Base-by-base conservation (phyloP, 2,329 filamentous ascomycete genomes). In the Camillea tinctor region DNA sequence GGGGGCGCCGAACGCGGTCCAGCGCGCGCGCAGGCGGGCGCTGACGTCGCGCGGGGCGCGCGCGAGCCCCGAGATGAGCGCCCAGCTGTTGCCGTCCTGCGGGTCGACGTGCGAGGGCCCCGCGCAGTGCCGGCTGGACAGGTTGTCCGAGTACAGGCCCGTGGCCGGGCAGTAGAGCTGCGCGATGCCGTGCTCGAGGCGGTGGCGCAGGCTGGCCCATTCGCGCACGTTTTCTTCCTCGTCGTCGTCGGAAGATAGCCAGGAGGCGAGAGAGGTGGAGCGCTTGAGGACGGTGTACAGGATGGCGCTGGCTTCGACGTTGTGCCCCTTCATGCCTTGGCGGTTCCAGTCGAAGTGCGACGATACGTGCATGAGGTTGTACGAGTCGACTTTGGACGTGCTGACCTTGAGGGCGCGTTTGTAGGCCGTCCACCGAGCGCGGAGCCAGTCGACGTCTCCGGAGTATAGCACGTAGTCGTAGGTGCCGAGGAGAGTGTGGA, bases 391-490 rank as follows among this genome's bases (percentile, higher is more conserved):
- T 61, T 70, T 75, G 55, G 55, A 73, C 60, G 60, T 70, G 61
- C 59, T 75, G 24, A 79, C 73, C 3, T 60, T 57, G 68, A 75
- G 71, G 19, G 71, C 74, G 4, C 56, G 61, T 57, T 68, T 58
- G 56, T 73, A 76, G 6, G 64, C 73, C 0, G 69, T 67, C 74
- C 75, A 78, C 56, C 72, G 70, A 4, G 53, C 21, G 6, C 59
- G 58, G n/a, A 76, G 60, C 62, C 72, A 76, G 30, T 62, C 70
- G 1, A 76, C 75, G 58, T 84, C 80, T 55, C 80, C 77, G 1
- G 79, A 81, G 66, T 80, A 85, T 1, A 85, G 73, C 24, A 84
- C 74, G 62, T 85, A 85, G 64, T 84, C 82, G 68, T 82, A 81
- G 2, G 81, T 81, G 11, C 82, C 81, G 56, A 85, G 80, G 73